Evolutionary conservation across 164 flowering plant genomes (phyloP).

Genomic region (Magnolia officinalis): DNA sequence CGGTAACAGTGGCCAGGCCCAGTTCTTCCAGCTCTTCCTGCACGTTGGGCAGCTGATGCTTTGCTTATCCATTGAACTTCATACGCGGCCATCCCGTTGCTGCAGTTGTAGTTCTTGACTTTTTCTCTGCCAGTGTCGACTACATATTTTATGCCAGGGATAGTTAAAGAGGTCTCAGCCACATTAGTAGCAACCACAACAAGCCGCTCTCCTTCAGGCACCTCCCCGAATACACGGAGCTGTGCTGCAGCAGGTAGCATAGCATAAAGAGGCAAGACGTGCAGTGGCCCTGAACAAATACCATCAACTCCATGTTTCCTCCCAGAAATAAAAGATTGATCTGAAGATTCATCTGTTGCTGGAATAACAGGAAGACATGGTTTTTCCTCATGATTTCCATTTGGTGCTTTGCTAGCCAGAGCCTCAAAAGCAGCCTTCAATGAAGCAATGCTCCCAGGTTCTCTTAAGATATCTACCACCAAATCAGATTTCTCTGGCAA

Average conservation of each 20-base stretch:
- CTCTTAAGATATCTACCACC: constrained; percentile 34
- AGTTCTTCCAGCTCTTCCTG: constrained; percentile 98
- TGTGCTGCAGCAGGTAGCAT: constrained; percentile 90
- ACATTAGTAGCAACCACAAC: constrained; percentile 97
- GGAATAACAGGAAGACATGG: constrained; percentile 5
- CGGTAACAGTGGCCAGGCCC: constrained; percentile 98
- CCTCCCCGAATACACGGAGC: constrained; percentile 76
- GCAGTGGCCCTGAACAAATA: constrained; percentile 36
- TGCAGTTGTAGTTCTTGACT: constrained; percentile 68
- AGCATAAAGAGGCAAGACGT: constrained; percentile 89
- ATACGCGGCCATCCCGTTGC: constrained; percentile 85
- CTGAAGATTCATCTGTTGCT: constrained; percentile 16
- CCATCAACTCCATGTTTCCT: constrained; percentile 18
- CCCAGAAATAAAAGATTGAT: constrained; percentile 14
- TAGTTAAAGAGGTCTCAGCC: constrained; percentile 97
- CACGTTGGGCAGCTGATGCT: constrained; percentile 97
- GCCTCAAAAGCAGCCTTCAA: constrained; percentile 81
- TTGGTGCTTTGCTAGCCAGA: constrained; percentile 42
- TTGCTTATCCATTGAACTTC: constrained; percentile 96
- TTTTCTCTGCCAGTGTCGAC: constrained; percentile 97
- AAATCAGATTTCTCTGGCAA: constrained; percentile 20
- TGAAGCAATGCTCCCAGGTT: constrained; percentile 45
- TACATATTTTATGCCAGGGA: constrained; percentile 94
- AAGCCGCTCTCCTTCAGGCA: constrained; percentile 78
- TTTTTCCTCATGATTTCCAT: constrained; percentile 17